Base-by-base conservation (phyloP, 2,329 filamentous ascomycete genomes). In the Alternaria panax region DNA sequence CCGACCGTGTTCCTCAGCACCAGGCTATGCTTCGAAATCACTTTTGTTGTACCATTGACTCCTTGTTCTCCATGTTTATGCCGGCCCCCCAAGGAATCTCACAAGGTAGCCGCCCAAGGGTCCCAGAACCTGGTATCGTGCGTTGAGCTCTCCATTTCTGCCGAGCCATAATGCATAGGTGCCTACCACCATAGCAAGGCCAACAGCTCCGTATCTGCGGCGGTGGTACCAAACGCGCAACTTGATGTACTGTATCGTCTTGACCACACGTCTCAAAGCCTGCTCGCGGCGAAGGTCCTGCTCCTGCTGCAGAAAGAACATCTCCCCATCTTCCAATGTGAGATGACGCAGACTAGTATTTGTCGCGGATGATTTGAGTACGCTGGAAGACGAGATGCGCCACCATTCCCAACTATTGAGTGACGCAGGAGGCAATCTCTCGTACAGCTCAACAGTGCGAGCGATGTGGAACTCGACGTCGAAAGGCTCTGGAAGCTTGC, bases 401-500 rank as follows among this genome's bases (percentile, higher is more conserved):
- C 83, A 82, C 93, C 93, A 98, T 6, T 86, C 84, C 34, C 83
- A 79, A 52, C 78, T 79, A 7, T 83, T 85, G 7, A 99, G 81
- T 1, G 81, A 83, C 66, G 92, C 86, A 0, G 94, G 95, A 1
- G 93, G 94, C 66, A 91, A 81, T 2, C 78, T 72, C 7, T 83
- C 77, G 75, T 90, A 90, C 1, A 98, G 83, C 27, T 75, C 73
- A 3, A 87, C 83, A 0, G 94, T 88, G 51, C 85, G 83, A 18
- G 82, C 75, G 63, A 99, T 90, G 52, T 97, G 85, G 7, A 81
- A 82, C 66, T 99, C 94, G 24, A 99, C 81, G 73, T 96, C 86
- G 57, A 97, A 86, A 18, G 90, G 89, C 51, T 88, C 85, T 0
- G 95, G 95, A 7, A 99, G 85, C 77, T 95, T 97, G 41, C 92